phyloP scores from a whole-genome alignment of 495 filamentous ascomycete species.

The Melanomma pulvis-pyrius region DNA sequence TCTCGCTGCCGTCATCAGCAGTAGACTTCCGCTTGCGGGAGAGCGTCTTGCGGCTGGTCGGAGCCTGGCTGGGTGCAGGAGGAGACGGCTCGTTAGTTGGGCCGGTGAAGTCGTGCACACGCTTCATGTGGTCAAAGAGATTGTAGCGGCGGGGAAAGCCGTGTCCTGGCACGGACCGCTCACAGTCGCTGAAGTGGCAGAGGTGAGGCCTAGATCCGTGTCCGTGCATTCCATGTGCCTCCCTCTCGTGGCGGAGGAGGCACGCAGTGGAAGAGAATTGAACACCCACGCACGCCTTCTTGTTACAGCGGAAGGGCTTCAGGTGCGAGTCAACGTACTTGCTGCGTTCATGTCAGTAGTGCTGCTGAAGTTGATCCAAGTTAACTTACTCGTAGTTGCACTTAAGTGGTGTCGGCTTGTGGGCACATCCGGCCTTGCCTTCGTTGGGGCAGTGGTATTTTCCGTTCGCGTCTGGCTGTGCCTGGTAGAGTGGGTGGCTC shows the following conservation, averaged over 20 bases:
- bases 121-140: slow-evolving; percentile 89
- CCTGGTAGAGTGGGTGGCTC: slow-evolving; percentile 78
- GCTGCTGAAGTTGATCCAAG: slow-evolving; percentile 42
- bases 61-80: background rate
- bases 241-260: slow-evolving; percentile 90
- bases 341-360: slow-evolving; percentile 52
- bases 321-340: slow-evolving; percentile 94
- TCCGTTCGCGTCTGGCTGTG: slow-evolving; percentile 68
- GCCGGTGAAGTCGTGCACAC: slow-evolving; percentile 75
- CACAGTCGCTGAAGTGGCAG: slow-evolving; percentile 81
- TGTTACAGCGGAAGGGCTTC: slow-evolving; percentile 91
- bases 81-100: slow-evolving; percentile 25
- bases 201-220: slow-evolving; percentile 88
- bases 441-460: slow-evolving; percentile 90
- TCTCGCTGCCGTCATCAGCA: slow-evolving; percentile 19
- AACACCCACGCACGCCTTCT: slow-evolving; percentile 71
- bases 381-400: slow-evolving; percentile 90
- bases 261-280: slow-evolving; percentile 92
- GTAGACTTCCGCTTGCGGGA: slow-evolving; percentile 32
- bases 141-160: slow-evolving; percentile 95
- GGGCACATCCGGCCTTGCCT: slow-evolving; percentile 72
- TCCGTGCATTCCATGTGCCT: slow-evolving; percentile 92
- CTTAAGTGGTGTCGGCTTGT: slow-evolving; percentile 88
- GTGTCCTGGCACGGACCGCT: slow-evolving; percentile 74
- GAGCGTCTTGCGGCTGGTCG: background rate